Percentiles rank a stretch among this genome's conserved stretches.
Conservation (phyloP, 2,329 filamentous ascomycete genomes). For the Epichloe typhina region DNA sequence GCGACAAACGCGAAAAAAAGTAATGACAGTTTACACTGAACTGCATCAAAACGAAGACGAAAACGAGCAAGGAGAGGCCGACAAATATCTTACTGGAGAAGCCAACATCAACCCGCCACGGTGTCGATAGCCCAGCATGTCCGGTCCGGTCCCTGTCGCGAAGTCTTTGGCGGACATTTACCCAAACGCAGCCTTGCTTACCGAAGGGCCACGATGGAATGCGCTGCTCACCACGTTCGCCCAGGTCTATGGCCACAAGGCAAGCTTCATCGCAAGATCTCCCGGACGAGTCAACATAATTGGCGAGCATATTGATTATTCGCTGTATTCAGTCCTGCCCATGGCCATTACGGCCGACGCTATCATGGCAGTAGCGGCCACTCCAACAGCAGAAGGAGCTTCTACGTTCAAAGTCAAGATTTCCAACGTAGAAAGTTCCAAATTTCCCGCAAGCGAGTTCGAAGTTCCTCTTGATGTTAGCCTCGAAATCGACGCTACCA, state of each 20-base stretch:
- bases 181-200: constrained; percentile 53
- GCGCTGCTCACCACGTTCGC: constrained; percentile 59
- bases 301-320: constrained; percentile 98
- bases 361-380: constrained; percentile 63
- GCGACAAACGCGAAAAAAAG: not conserved
- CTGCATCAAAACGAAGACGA: not conserved
- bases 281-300: constrained; percentile 96
- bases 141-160: constrained; percentile 56
- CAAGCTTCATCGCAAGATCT: constrained; percentile 76
- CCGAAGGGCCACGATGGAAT: constrained; percentile 65
- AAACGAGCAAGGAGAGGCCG: not conserved
- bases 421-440: constrained; percentile 62
- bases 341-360: constrained; percentile 92
- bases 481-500: constrained; percentile 70
- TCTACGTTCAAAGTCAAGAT: constrained; percentile 58
- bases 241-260: constrained; percentile 51
- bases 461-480: constrained; percentile 47
- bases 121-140: constrained; percentile 23
- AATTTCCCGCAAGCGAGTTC: constrained; percentile 67
- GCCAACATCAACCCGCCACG: not conserved
- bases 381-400: constrained; percentile 32
- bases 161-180: constrained; percentile 72
- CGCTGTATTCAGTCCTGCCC: constrained; percentile 85
- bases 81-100: not conserved
- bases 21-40: not conserved